Evolutionary conservation across 2,329 filamentous ascomycete genomes (phyloP).

Genomic region (Aspergillus viridinutans): DNA sequence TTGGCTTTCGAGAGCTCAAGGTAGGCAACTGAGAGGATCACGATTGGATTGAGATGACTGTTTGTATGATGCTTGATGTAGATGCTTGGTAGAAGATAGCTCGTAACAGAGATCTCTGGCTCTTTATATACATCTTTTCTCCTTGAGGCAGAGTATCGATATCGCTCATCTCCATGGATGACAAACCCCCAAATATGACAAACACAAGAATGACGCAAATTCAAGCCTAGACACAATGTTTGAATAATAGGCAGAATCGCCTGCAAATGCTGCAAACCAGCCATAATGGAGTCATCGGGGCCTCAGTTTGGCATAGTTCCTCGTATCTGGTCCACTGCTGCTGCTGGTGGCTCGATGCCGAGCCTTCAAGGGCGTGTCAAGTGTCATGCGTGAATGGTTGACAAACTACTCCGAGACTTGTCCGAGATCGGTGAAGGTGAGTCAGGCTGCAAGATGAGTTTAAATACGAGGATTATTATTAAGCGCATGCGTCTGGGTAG

Average conservation of each 20-base stretch:
- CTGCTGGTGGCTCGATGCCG: neutral
- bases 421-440: neutral
- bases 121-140: too few relatives aligned
- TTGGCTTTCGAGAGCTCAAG: too few relatives aligned
- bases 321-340: neutral
- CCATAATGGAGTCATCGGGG: neutral
- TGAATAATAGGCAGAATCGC: neutral
- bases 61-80: too few relatives aligned
- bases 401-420: too few relatives aligned
- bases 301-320: neutral
- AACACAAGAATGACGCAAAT: neutral
- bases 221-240: neutral
- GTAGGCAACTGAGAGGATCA: too few relatives aligned
- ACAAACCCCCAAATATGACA: neutral
- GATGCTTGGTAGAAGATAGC: neutral
- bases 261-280: neutral
- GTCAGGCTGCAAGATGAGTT: neutral
- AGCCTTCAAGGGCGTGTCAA: neutral
- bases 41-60: too few relatives aligned
- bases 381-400: neutral
- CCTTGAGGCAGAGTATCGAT: too few relatives aligned
- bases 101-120: neutral
- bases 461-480: neutral
- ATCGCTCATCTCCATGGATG: neutral
- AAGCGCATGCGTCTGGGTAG: too few relatives aligned